Evolutionary conservation across 208 protist genomes (phyloP).

Genomic region (Leishmania mexicana): DNA sequence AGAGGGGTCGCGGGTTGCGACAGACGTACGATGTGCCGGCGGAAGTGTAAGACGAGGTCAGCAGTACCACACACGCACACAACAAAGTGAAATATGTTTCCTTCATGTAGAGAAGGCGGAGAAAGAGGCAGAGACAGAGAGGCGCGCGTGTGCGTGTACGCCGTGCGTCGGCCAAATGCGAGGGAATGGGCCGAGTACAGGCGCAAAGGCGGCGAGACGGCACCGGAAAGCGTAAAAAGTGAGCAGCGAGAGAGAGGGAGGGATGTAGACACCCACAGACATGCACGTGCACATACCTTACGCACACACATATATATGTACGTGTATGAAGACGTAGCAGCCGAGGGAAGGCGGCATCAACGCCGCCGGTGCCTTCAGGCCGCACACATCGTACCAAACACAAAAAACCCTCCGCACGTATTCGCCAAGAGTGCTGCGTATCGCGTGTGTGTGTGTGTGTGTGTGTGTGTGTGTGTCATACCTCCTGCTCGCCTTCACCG

Average conservation of each 20-base stretch:
- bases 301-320: not conserved
- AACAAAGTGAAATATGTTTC: constrained; percentile 4
- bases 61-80: not conserved
- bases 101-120: not conserved
- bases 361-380: not conserved
- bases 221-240: constrained; percentile 1
- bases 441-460: too few relatives aligned
- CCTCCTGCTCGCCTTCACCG: not conserved
- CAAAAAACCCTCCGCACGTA: not conserved
- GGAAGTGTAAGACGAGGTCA: not conserved
- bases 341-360: not conserved
- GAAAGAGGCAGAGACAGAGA: not conserved
- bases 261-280: not conserved
- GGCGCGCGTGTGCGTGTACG: too few relatives aligned
- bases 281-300: not conserved
- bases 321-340: not conserved
- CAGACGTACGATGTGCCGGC: not conserved
- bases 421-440: not conserved
- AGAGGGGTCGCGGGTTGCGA: not conserved
- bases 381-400: not conserved
- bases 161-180: not conserved
- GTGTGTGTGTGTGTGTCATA: too few relatives aligned
- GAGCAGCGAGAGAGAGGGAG: constrained; percentile 9
- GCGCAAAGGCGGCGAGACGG: not conserved
- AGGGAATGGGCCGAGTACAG: not conserved